Conservation (phyloP, 73 alveolate genomes). For the Paramecium sonneborni region DNA sequence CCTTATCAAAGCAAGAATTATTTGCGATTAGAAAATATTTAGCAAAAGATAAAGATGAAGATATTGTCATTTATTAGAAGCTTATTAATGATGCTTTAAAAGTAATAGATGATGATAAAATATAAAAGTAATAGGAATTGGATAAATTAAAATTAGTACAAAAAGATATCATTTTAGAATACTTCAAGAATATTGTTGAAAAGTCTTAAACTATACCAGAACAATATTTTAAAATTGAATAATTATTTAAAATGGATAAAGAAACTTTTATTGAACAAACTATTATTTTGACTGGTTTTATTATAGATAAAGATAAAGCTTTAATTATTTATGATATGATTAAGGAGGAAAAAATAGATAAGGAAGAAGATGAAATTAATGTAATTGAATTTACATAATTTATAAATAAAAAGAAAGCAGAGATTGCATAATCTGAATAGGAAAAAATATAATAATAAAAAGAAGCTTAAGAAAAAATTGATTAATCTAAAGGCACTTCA, state of each 20-base stretch:
- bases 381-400: constrained; percentile 5
- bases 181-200: background rate
- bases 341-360: background rate
- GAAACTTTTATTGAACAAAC: background rate
- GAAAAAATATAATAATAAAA: background rate
- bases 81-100: background rate
- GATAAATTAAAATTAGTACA: background rate
- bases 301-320: background rate
- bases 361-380: background rate
- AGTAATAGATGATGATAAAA: background rate
- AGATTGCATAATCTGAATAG: background rate
- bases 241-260: constrained; percentile 19
- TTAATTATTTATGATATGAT: background rate
- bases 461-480: background rate
- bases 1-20: background rate
- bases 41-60: background rate
- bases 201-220: background rate
- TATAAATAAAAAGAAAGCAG: background rate
- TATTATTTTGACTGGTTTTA: background rate
- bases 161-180: background rate
- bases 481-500: background rate
- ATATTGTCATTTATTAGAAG: background rate
- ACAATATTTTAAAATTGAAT: background rate
- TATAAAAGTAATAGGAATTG: background rate
- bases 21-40: background rate